Evolutionary conservation across 2,329 filamentous ascomycete species (phyloP).

Genomic region (Hawksworthiomyces lignivorus): DNA sequence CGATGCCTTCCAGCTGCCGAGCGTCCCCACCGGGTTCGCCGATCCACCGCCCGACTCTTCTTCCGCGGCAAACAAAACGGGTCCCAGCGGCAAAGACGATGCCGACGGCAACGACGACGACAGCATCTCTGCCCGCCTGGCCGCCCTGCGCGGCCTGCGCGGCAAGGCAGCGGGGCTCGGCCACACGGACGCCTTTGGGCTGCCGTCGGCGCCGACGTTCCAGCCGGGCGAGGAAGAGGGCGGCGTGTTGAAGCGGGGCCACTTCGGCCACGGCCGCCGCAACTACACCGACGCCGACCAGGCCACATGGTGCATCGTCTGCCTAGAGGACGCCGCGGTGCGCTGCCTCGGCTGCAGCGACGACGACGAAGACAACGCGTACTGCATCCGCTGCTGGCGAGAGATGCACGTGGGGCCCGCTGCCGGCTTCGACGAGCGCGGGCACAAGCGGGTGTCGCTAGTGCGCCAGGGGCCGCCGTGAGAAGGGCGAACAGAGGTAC

Average conservation of each 20-base stretch:
- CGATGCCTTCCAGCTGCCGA: slow-evolving; percentile 33
- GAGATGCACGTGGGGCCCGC: slow-evolving; percentile 68
- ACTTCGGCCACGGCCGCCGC: slow-evolving; percentile 23
- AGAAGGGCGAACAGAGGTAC: too few species aligned
- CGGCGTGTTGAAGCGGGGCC: not conserved
- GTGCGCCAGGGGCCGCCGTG: slow-evolving; percentile 13
- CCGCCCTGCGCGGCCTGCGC: slow-evolving; percentile 36
- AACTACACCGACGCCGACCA: slow-evolving; percentile 62
- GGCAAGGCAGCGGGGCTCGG: slow-evolving; percentile 16
- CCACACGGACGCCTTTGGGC: slow-evolving; percentile 27
- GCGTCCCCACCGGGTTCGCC: slow-evolving; percentile 36
- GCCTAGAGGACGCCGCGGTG: slow-evolving; percentile 68
- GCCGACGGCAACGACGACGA: slow-evolving; percentile 28
- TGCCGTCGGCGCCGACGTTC: slow-evolving; percentile 44
- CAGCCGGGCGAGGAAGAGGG: slow-evolving; percentile 34
- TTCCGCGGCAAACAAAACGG: slow-evolving; percentile 1
- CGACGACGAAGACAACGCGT: slow-evolving; percentile 34
- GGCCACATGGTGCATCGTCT: slow-evolving; percentile 74
- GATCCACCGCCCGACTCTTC: slow-evolving; percentile 30
- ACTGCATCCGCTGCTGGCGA: slow-evolving; percentile 71
- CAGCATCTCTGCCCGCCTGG: slow-evolving; percentile 44
- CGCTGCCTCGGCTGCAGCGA: slow-evolving; percentile 63
- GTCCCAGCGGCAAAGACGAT: not conserved
- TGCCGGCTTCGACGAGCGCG: slow-evolving; percentile 62
- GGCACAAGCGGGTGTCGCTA: slow-evolving; percentile 60